Percentiles rank a stretch among this genome's conserved stretches.
phyloP scores from a whole-genome alignment of 2,329 filamentous ascomycete species.

The Talaromyces sp. region DNA sequence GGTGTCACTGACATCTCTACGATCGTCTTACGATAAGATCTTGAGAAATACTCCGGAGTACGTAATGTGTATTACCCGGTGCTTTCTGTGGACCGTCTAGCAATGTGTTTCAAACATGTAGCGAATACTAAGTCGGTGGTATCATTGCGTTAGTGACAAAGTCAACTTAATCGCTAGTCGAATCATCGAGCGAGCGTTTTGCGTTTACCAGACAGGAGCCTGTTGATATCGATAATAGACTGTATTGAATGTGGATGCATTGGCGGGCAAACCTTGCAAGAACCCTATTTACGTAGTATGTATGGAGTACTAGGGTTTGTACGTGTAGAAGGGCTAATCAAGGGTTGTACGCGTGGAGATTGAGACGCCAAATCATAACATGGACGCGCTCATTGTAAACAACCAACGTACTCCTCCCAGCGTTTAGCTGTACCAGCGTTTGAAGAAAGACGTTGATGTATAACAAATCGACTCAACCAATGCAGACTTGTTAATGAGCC shows the following conservation, averaged over 20 bases:
- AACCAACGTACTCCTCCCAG: neutral
- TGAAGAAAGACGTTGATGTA: neutral
- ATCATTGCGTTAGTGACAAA: neutral
- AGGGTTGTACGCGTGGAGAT: conserved; percentile 9
- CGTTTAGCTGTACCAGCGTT: no score
- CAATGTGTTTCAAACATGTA: neutral
- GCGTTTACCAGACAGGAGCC: conserved; percentile 19
- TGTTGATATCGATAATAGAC: conserved; percentile 8
- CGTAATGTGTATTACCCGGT: no score
- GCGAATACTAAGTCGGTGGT: neutral
- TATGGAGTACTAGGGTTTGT: neutral
- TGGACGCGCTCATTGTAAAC: conserved; percentile 2
- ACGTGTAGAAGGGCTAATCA: conserved; percentile 7
- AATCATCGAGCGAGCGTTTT: conserved; percentile 19
- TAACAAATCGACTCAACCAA: neutral
- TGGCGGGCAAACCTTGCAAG: neutral
- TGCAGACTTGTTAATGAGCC: neutral
- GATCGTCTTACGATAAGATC: neutral
- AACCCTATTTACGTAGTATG: neutral
- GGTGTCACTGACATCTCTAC: neutral
- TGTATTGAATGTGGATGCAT: neutral
- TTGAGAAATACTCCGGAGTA: neutral
- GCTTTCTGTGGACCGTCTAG: no score
- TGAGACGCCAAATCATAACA: conserved; percentile 6
- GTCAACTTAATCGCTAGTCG: conserved; percentile 12